phyloP scores from a whole-genome alignment of 1,284 basidiomycete species.

The Xerocomus cyaneibrunnescens region DNA sequence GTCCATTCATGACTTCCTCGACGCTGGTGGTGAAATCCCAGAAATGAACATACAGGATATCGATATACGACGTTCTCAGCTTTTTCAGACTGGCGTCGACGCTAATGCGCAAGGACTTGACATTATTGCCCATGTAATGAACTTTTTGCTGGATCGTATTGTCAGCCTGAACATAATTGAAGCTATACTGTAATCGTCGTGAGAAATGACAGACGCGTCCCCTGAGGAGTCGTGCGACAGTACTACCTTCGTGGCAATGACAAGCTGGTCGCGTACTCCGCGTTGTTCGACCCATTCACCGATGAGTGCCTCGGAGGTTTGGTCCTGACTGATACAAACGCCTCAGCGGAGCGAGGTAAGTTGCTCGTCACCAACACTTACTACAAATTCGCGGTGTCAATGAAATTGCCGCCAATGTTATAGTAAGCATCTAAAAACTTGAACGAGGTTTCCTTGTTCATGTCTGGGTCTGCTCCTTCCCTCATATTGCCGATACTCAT shows the following conservation, averaged over 20 bases:
- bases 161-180: constrained; percentile 33
- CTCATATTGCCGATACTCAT: background rate
- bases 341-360: background rate
- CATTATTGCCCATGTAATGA: constrained; percentile 38
- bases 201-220: background rate
- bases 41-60: constrained; percentile 39
- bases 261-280: constrained; percentile 44
- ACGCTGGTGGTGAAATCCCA: constrained; percentile 34
- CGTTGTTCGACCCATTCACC: background rate
- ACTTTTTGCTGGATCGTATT: constrained; percentile 21
- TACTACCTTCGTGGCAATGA: constrained; percentile 45
- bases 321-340: constrained; percentile 35
- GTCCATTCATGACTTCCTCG: constrained; percentile 43
- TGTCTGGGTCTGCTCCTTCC: background rate
- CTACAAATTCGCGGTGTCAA: constrained; percentile 38
- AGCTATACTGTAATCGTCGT: constrained; percentile 31
- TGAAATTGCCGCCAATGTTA: constrained; percentile 38
- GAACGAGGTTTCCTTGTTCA: background rate
- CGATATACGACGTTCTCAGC: constrained; percentile 40
- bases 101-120: constrained; percentile 32
- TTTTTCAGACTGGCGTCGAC: constrained; percentile 39
- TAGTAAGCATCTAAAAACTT: constrained; percentile 37
- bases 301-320: constrained; percentile 43
- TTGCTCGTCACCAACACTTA: constrained; percentile 14
- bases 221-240: background rate